phyloP scores from a whole-genome alignment of 163 green algal genomes.

The Scenedesmus sp. region DNA sequence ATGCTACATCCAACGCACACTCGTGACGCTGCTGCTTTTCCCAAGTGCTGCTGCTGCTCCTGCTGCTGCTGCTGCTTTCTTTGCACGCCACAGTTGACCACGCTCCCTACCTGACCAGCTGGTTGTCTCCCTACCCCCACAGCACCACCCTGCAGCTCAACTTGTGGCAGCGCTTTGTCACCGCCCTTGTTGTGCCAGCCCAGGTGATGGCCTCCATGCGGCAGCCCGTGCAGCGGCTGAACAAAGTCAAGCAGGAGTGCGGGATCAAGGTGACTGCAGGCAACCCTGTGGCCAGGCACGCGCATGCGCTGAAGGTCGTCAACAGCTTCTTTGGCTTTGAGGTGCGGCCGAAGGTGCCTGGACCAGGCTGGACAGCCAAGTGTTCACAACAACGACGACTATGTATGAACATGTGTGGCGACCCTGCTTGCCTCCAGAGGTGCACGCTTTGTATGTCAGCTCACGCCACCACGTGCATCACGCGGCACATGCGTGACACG shows the following conservation, averaged over 20 bases:
- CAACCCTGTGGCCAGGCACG: background rate
- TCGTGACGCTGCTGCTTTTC: background rate
- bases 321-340: slow-evolving; percentile 56
- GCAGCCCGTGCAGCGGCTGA: background rate
- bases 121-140: background rate
- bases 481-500: too few species aligned
- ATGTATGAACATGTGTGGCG: too few species aligned
- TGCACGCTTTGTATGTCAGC: too few species aligned
- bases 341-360: background rate
- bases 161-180: slow-evolving; percentile 14
- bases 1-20: too few species aligned
- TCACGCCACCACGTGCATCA: too few species aligned
- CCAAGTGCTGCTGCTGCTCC: background rate
- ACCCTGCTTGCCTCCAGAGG: too few species aligned
- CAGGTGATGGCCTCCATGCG: background rate
- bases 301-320: slow-evolving; percentile 39
- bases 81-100: background rate
- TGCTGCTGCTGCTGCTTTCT: background rate
- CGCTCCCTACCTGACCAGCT: slow-evolving; percentile 22
- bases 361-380: background rate
- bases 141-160: slow-evolving; percentile 10
- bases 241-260: slow-evolving; percentile 3
- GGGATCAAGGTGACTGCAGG: background rate
- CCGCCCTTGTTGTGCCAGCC: background rate
- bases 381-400: too few species aligned